These are phyloP conservation scores for Lipomyces anomalus DNA, from an alignment of 805 yeast species.

Conservation along the genomic window DNA sequence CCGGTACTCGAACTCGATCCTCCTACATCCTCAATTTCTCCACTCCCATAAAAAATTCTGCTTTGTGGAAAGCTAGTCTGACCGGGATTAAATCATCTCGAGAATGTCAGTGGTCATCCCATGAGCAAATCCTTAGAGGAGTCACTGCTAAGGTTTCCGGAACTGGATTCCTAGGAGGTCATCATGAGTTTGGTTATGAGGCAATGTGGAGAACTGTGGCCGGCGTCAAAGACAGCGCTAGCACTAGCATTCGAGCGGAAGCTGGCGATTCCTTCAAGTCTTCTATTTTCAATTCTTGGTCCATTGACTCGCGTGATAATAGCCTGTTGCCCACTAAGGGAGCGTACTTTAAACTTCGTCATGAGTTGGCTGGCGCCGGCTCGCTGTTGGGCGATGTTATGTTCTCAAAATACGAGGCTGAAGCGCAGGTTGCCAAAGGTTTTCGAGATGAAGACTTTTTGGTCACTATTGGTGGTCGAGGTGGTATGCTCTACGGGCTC, in stretches of 20 bases:
- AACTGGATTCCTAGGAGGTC: constrained; percentile 47
- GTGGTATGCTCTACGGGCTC: constrained; percentile 50
- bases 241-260: constrained; percentile 50
- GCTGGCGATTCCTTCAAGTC: constrained; percentile 62
- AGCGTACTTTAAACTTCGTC: constrained; percentile 35
- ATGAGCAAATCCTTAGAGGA: constrained; percentile 50
- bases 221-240: constrained; percentile 42
- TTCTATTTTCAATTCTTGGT: constrained; percentile 42
- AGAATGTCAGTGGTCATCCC: constrained; percentile 47
- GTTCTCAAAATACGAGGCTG: constrained; percentile 34
- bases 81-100: constrained; percentile 48
- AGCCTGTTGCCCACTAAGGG: constrained; percentile 47
- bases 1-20: constrained; percentile 56
- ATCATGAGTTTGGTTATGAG: constrained; percentile 51
- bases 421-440: constrained; percentile 34
- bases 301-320: constrained; percentile 41
- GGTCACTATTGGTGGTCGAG: constrained; percentile 43
- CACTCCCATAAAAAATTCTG: constrained; percentile 45
- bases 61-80: constrained; percentile 50
- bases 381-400: constrained; percentile 27
- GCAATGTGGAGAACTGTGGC: constrained; percentile 52
- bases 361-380: constrained; percentile 42
- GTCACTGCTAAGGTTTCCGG: constrained; percentile 37
- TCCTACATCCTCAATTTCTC: constrained; percentile 49
- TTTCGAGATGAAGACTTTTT: constrained; percentile 41